Conservation (phyloP, 1,139 yeast genomes). For the Yamadazyma conglobata region DNA sequence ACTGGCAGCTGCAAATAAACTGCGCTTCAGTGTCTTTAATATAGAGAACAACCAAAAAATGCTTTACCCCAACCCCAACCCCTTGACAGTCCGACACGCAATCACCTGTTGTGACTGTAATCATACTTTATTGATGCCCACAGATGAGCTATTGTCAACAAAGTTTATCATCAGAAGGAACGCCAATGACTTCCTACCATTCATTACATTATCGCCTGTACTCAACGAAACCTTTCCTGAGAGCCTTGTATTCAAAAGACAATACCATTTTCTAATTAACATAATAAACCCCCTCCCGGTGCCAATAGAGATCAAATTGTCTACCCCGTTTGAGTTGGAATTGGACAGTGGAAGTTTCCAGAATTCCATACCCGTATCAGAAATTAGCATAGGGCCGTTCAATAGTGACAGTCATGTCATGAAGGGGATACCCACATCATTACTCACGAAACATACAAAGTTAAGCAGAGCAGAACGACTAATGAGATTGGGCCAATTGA, state of each 20-base stretch:
- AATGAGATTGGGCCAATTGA: constrained; percentile 23
- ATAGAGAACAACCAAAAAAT: no score
- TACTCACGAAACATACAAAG: constrained; percentile 27
- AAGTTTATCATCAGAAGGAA: constrained; percentile 29
- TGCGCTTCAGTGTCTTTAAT: no score
- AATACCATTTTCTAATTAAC: constrained; percentile 22
- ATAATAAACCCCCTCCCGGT: constrained; percentile 29
- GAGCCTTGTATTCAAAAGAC: constrained; percentile 11
- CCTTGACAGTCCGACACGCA: constrained; percentile 23
- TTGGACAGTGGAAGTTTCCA: constrained; percentile 8
- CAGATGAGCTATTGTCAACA: constrained; percentile 24
- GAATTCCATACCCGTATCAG: constrained; percentile 26
- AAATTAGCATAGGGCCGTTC: constrained; percentile 17
- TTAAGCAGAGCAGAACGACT: constrained; percentile 31
- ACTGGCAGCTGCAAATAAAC: no score
- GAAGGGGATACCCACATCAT: constrained; percentile 29
- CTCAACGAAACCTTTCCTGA: constrained; percentile 8
- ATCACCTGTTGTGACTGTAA: constrained; percentile 29
- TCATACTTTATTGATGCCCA: constrained; percentile 24
- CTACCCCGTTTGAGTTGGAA: constrained; percentile 11
- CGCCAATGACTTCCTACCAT: constrained; percentile 36
- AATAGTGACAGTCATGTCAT: constrained; percentile 12
- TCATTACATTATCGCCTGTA: constrained; percentile 15
- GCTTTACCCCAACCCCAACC: no score
- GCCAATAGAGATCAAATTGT: constrained; percentile 13